Percentiles rank a stretch among this genome's conserved stretches.
phyloP scores from a whole-genome alignment of 768 basidiomycete species.

The Termitomyces sp. region DNA sequence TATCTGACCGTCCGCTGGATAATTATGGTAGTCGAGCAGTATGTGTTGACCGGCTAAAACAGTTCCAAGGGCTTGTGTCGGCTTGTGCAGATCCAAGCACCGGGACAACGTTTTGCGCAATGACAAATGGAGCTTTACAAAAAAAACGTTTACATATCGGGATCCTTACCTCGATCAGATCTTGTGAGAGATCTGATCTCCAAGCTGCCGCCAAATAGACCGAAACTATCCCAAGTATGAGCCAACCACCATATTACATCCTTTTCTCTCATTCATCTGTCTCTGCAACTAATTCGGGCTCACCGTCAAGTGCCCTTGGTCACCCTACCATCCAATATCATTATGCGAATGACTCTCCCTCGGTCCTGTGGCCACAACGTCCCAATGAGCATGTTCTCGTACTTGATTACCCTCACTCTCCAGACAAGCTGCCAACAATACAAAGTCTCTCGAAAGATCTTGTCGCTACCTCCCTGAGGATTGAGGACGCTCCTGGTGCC shows the following conservation, averaged over 20 bases:
- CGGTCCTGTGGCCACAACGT: conserved; percentile 54
- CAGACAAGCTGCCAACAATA: conserved; percentile 34
- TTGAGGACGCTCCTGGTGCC: conserved; percentile 69
- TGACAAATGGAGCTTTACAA: neutral
- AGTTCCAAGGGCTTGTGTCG: neutral
- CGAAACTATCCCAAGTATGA: conserved; percentile 7
- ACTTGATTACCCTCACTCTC: conserved; percentile 49
- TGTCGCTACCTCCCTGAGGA: conserved; percentile 51
- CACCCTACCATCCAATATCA: conserved; percentile 80
- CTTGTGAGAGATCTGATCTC: neutral
- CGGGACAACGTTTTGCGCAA: neutral
- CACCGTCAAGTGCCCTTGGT: conserved; percentile 41
- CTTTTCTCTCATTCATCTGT: conserved; percentile 57
- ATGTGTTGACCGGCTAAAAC: neutral
- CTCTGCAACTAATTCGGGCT: conserved; percentile 25
- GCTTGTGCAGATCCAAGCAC: neutral
- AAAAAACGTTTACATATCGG: neutral
- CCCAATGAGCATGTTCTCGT: conserved; percentile 70
- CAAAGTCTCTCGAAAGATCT: conserved; percentile 44
- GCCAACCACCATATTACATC: conserved; percentile 57
- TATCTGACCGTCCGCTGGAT: conserved; percentile 1
- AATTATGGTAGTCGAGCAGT: neutral
- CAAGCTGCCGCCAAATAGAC: conserved; percentile 3
- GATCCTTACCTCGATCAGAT: neutral
- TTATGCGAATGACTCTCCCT: conserved; percentile 72